Evolutionary conservation across 2,329 filamentous ascomycete species (phyloP), one percentile per base, ranked within the genome.

Genomic region (Talaromyces pinophilus): DNA sequence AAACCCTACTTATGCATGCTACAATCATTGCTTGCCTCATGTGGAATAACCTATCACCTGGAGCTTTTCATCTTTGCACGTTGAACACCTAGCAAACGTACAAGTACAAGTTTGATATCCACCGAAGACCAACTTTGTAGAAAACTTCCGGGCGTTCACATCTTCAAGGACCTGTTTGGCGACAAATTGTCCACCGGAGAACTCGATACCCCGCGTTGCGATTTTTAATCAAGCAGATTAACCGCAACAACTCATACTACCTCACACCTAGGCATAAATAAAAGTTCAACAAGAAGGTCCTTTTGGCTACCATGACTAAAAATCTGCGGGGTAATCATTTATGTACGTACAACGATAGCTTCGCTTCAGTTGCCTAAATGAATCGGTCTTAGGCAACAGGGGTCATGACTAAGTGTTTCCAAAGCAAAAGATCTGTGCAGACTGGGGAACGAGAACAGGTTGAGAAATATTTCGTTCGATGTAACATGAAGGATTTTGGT

Each of bases 401-500:
- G 17, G 19, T 35, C 52, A 33, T 19, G 28, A 55, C 28, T 33
- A 55, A 33, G 28, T 6, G 11, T n/a, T 54, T 35, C 8, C 19
- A 2, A 33, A 55, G 28, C 19, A 35, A 3, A 25, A 25, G 25
- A 25, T 25, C 3, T 25, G 25, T 25, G 25, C 50, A 19, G 17
- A 19, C 35, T 33, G 28, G 13, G 50, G 17, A 48, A 48, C 8
- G 6, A 25, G 2, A 50, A 28, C 13, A 6, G 5, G 46, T 15
- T 17, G 46, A 50, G 19, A 52, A 33, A n/a, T 25, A 54, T 55
- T 35, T n/a, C 28, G 52, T 19, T 19, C 28, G 28, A 55, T 55
- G 52, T 55, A 55, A 55, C 52, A 35, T 55, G 28, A 52, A 52
- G 22, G 52, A 52, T 17, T 52, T 50, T 8, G 25, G 22, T 30